These are phyloP conservation scores for Penicillium samsonianum DNA, from an alignment of 495 filamentous ascomycete genomes.

Conservation along the genomic window DNA sequence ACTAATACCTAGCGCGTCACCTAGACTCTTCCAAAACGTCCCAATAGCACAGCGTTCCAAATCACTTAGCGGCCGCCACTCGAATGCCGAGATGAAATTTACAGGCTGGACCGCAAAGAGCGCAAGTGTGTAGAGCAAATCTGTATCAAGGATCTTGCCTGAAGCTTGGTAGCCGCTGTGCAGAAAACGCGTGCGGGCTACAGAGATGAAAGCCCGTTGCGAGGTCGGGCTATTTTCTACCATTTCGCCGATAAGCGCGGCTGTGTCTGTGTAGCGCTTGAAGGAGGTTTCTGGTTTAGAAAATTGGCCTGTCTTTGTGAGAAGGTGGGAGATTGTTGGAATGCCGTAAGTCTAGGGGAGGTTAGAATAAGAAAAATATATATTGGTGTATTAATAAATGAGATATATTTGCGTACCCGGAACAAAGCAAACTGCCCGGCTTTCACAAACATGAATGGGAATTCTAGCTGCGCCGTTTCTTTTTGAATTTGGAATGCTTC, in stretches of 20 bases:
- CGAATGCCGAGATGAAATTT: conserved; percentile 57
- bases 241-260: conserved; percentile 58
- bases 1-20: conserved; percentile 61
- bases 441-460: conserved; percentile 57
- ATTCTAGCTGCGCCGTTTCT: conserved; percentile 51
- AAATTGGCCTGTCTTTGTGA: conserved; percentile 61
- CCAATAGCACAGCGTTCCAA: conserved; percentile 67
- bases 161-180: conserved; percentile 58
- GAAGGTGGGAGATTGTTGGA: conserved; percentile 58
- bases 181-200: conserved; percentile 68
- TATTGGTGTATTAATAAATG: neutral
- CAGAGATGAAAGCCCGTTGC: conserved; percentile 47
- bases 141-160: conserved; percentile 62
- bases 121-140: conserved; percentile 68
- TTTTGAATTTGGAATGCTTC: conserved; percentile 60
- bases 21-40: conserved; percentile 65
- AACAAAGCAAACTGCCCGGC: conserved; percentile 66
- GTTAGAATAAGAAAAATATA: neutral
- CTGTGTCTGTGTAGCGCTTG: conserved; percentile 68
- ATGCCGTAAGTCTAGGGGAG: conserved; percentile 61
- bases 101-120: conserved; percentile 62
- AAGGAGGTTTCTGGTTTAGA: conserved; percentile 50
- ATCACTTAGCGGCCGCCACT: conserved; percentile 64
- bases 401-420: conserved; percentile 38
- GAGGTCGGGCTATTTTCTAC: conserved; percentile 48